A percentile compares a stretch with the other conserved stretches of the same genome.
These are phyloP conservation scores for Polytrichum commune DNA, from an alignment of 225 moss, liverwort and hornwort species.

Conservation along the genomic window DNA sequence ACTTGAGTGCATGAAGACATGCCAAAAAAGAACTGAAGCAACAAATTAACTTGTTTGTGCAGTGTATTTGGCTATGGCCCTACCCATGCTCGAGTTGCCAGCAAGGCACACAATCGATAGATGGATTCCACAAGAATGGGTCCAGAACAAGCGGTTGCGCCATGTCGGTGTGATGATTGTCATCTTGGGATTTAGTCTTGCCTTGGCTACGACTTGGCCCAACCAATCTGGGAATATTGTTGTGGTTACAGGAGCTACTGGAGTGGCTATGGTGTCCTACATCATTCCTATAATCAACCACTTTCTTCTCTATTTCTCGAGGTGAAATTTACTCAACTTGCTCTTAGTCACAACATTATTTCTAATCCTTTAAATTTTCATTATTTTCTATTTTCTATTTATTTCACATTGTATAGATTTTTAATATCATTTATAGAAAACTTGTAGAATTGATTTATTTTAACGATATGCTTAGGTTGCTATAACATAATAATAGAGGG, in stretches of 20 bases:
- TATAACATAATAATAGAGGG: no score
- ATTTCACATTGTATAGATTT: no score
- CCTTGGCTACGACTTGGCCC: constrained; percentile 36
- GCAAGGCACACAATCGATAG: constrained; percentile 46
- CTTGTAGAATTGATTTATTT: no score
- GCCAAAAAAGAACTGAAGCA: no score
- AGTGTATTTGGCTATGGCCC: constrained; percentile 43
- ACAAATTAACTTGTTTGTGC: constrained; percentile 5
- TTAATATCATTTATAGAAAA: no score
- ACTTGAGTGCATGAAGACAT: no score
- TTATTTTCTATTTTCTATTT: no score
- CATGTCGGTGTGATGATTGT: constrained; percentile 24
- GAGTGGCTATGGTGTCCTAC: constrained; percentile 65
- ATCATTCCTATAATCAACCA: constrained; percentile 58
- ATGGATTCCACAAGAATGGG: constrained; percentile 36
- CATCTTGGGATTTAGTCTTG: constrained; percentile 26
- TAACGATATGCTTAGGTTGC: no score
- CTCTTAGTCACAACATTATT: no score
- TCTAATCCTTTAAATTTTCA: no score
- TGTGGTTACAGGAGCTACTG: constrained; percentile 54
- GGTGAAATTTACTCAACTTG: background rate
- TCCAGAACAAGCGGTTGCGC: constrained; percentile 8
- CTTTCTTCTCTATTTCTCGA: constrained; percentile 29
- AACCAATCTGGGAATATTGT: constrained; percentile 31
- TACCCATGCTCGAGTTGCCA: constrained; percentile 40